Conservation (phyloP, 177 flowering plant genomes). For the Telopea speciosissima region DNA sequence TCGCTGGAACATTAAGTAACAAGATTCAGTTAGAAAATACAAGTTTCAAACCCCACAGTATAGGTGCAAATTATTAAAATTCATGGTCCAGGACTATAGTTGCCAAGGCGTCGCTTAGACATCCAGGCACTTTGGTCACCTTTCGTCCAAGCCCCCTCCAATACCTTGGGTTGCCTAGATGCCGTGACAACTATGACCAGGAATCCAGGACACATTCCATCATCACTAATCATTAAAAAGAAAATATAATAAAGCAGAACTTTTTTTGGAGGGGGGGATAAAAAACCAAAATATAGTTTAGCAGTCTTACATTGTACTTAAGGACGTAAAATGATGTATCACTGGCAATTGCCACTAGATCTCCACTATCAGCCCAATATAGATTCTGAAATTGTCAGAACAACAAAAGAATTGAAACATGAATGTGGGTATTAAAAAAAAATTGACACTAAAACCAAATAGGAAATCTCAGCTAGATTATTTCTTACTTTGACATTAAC, state of each 20-base stretch:
- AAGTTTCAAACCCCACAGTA: too few relatives aligned
- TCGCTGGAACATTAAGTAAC: slow-evolving; percentile 35
- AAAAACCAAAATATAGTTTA: too few relatives aligned
- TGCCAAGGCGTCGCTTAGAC: too few relatives aligned
- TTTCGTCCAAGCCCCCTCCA: too few relatives aligned
- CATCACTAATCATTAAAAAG: too few relatives aligned
- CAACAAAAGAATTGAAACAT: background rate
- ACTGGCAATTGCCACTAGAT: slow-evolving; percentile 63
- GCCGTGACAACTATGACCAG: too few relatives aligned
- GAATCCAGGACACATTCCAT: too few relatives aligned
- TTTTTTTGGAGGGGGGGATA: too few relatives aligned
- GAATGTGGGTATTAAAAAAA: background rate
- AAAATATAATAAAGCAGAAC: background rate
- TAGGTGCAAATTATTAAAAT: too few relatives aligned
- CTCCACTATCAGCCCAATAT: slow-evolving; percentile 80
- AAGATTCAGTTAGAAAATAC: background rate
- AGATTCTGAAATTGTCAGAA: slow-evolving; percentile 40
- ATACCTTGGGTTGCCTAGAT: too few relatives aligned
- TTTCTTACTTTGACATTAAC: slow-evolving; percentile 61
- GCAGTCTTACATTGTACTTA: slow-evolving; percentile 56
- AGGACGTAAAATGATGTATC: slow-evolving; percentile 65
- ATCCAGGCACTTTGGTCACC: too few relatives aligned
- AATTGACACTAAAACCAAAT: background rate
- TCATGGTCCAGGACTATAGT: too few relatives aligned
- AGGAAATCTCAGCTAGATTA: background rate